Base-by-base conservation (phyloP, 345 rosid species). In the Murraya paniculata region DNA sequence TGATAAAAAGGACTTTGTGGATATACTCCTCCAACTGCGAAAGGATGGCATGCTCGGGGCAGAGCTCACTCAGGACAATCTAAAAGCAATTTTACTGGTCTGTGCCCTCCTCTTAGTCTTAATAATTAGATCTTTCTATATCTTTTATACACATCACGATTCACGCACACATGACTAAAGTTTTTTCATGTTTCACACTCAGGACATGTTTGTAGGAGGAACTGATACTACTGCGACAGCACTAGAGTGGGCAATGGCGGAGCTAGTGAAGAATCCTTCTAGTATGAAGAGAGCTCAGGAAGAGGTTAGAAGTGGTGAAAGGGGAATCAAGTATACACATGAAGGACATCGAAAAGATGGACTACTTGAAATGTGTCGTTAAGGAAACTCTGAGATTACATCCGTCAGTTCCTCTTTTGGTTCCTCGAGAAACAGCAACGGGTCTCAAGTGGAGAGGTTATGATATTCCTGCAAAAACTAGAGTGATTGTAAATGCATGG, bases 81-180 rank as follows among this genome's bases (percentile, higher is more conserved):
- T 84, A 19, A 84, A 84, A 73, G 87, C 81, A 13, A 77, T 81
- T 64, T 35, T 81, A 28, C 61, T 78, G 81, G 84, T 84, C 5
- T 39, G 0, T 39, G 31, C 14, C 21, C n/a, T 13, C 45, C 41
- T 56, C 2, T 68, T 4, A 50, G 5, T 41, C 16, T 41, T 41
- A 41, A 2, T 41, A 10, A 41, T 13, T 41, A 41, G 50, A 10
- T 41, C 50, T 41, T 41, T 11, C 16, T 10, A 41, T 41, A 11
- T 41, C 16, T 41, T 41, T 41, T 41, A 11, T 11, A 41, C 50
- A 41, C 4, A 11, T 41, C 16, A 2, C 13, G 50, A 11, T 41
- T 41, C 50, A 41, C 16, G 14, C 16, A 41, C 50, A 41, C 19
- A 64, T 27, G 39, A 19, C 2, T 30, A 11, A 18, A 9, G 14